phyloP scores from a whole-genome alignment of 768 basidiomycete genomes.

The Paxillus involutus region DNA sequence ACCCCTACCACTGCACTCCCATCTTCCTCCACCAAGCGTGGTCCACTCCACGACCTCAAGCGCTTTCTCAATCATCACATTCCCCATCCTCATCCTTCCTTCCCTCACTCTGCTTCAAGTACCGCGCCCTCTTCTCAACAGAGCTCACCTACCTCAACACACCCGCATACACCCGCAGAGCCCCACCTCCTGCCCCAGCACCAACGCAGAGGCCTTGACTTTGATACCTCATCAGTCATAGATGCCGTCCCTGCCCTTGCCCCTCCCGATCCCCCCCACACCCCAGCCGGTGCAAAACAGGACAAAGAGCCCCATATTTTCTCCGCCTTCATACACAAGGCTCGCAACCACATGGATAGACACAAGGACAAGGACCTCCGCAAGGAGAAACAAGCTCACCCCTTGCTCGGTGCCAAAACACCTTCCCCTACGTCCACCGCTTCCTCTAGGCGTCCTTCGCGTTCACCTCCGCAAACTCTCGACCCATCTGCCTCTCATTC shows the following conservation, averaged over 20 bases:
- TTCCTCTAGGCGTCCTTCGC: conserved; percentile 29
- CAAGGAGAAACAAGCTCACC: background rate
- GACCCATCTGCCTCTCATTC: conserved; percentile 28
- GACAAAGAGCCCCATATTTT: conserved; percentile 29
- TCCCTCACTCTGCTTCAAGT: conserved; percentile 20
- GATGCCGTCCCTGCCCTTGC: conserved; percentile 30
- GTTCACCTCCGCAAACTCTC: conserved; percentile 24
- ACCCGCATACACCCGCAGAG: conserved; percentile 28
- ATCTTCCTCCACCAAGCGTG: conserved; percentile 37
- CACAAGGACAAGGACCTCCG: conserved; percentile 7
- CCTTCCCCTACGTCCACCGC: conserved; percentile 33
- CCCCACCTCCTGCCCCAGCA: conserved; percentile 34
- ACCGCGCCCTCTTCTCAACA: conserved; percentile 27
- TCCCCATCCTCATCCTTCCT: conserved; percentile 48
- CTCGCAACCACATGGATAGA: conserved; percentile 32
- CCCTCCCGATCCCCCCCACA: conserved; percentile 10
- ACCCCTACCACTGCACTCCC: conserved; percentile 16
- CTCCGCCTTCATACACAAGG: conserved; percentile 34
- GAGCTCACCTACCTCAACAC: conserved; percentile 24
- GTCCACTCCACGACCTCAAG: conserved; percentile 89
- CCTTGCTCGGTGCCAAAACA: conserved; percentile 19
- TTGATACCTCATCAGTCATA: conserved; percentile 35
- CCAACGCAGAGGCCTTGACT: conserved; percentile 34
- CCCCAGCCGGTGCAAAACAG: conserved; percentile 9
- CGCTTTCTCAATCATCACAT: conserved; percentile 95